Evolutionary conservation across 2,329 filamentous ascomycete species (phyloP), one percentile per base, ranked within the genome.

Genomic region (Bimuria novae-zelandiae): DNA sequence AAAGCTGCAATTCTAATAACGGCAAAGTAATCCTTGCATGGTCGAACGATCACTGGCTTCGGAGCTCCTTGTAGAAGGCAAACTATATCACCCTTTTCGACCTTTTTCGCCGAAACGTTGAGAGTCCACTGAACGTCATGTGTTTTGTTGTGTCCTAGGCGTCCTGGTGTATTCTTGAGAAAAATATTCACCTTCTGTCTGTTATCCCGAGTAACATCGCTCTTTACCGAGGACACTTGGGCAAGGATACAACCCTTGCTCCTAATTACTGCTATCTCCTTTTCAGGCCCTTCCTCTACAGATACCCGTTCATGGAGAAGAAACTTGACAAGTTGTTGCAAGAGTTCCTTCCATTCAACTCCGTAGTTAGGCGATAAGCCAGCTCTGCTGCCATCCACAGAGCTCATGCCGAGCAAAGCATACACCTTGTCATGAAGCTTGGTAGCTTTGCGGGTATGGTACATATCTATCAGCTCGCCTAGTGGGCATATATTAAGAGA

Each of bases 361-460:
- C 16, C 23, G 39, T 62, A 62, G 41, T 61, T 42, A 48, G 56
- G 59, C 8, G 48, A 36, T 40, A 57, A 30, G 6, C 21, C 37
- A 47, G 22, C 39, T 49, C 36, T 51, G 19, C 42, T 50, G 25
- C 30, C 29, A 48, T 56, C 51, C 54, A 55, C 58, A 23, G 52
- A 55, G 36, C 58, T 58, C 54, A 63, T 59, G 35, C 58, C 53
- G 10, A 63, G 52, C 27, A 63, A 53, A 10, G 56, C 52, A 58
- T 53, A 63, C 11, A 63, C 47, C 49, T 59, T 61, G 25, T 59
- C 58, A 35, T 53, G 48, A 29, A 42, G 49, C 37, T 55, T 33
- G 7, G 56, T 55, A 48, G 56, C 58, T 36, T 57, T 37, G 12
- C 55, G 52, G 17, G 44, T 37, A 47, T 57, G 49, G 39, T 59